Conservation (phyloP, 2,329 filamentous ascomycete species). For the Aspergillus bombycis region DNA sequence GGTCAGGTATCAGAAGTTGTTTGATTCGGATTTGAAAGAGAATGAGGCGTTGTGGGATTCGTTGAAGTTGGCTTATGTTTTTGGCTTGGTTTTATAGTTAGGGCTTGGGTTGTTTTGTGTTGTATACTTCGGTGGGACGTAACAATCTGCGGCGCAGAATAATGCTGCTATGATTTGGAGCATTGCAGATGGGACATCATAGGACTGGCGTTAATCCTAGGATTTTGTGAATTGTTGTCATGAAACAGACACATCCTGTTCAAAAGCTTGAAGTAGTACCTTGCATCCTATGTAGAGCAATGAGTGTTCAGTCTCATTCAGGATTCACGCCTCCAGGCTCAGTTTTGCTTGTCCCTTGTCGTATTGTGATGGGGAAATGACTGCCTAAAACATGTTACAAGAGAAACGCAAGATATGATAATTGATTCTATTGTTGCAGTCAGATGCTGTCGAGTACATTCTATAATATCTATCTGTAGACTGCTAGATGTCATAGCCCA, state of each 20-base stretch:
- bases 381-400: neutral
- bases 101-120: neutral
- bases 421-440: neutral
- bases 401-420: neutral
- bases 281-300: neutral
- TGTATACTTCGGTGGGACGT: too few species aligned
- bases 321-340: neutral
- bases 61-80: conserved; percentile 10
- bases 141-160: too few species aligned
- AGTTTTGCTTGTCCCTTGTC: neutral
- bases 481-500: neutral
- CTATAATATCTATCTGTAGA: neutral
- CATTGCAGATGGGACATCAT: neutral
- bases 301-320: neutral
- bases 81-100: neutral
- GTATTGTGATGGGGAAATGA: neutral
- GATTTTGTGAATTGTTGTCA: neutral
- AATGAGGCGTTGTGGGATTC: conserved; percentile 3
- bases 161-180: too few species aligned
- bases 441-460: neutral
- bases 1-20: conserved; percentile 8
- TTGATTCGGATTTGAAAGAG: conserved; percentile 8
- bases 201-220: neutral
- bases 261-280: neutral
- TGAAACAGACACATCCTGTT: neutral